Base-by-base conservation (phyloP, 2,329 filamentous ascomycete genomes). In the Cyphellophora europaea region DNA sequence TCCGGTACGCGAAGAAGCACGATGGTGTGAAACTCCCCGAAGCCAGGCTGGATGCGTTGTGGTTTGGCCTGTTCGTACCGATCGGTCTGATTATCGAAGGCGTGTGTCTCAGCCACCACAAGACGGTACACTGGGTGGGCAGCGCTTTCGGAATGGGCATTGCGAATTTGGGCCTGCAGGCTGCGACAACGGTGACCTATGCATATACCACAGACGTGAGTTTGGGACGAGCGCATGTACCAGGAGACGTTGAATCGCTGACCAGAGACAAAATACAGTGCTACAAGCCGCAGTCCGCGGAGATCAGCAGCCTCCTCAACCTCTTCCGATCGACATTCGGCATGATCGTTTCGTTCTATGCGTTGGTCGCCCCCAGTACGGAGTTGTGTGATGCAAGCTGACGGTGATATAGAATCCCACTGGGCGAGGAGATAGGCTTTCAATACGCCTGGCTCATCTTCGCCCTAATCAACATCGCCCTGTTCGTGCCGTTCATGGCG, bases 141-240 rank as follows among this genome's bases (percentile, higher is more conserved):
- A 49, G 53, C 4, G 54, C 54, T 1, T 47, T 62, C 25, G 58
- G 57, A 5, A 61, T 62, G 42, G 54, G 49, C 1, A 55, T 58
- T 25, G 53, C 53, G 5, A 50, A 49, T 31, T 48, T 54, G 31
- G 57, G 57, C 11, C 38, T 58, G 18, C 57, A 61, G 39, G 53
- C 59, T 28, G 50, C 55, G 5, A 55, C 52, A 4, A 60, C 57
- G 3, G 52, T 54, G 4, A 49, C 52, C 5, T 60, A 56, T 37
- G 49, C 56, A 5, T 61, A 60, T 35, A 49, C 44, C 8, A 57
- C 49, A 5, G 54, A 61, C 35, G 52, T 49, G 35, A 35, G 46
- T 41, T 18, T 16, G n/a, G n/a, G n/a, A n/a, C n/a, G n/a, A n/a
- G n/a, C n/a, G n/a, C n/a, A n/a, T n/a, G n/a, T n/a, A n/a, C n/a